Conservation (phyloP, 1,284 basidiomycete genomes). For the Melampsora americana region DNA sequence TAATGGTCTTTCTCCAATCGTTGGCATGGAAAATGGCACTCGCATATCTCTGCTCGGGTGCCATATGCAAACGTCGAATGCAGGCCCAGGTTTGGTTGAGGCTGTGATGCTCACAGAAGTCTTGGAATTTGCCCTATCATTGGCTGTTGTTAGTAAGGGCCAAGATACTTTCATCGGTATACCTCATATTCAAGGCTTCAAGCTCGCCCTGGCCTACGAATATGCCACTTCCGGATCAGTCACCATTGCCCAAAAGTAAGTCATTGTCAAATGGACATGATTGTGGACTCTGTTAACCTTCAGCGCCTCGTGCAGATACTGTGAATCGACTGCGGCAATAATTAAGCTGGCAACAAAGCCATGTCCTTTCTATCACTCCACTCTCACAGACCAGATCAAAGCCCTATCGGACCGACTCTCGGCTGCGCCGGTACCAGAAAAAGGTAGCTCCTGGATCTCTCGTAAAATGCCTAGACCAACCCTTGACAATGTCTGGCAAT, state of each 20-base stretch:
- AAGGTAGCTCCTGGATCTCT: conserved; percentile 77
- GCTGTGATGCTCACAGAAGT: conserved; percentile 84
- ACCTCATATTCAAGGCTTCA: conserved; percentile 82
- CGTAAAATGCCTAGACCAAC: conserved; percentile 69
- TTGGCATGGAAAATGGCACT: conserved; percentile 53
- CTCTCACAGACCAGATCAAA: conserved; percentile 72
- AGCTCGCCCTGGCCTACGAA: conserved; percentile 60
- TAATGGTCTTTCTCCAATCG: conserved; percentile 72
- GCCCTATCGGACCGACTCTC: conserved; percentile 76
- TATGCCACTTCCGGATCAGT: conserved; percentile 68
- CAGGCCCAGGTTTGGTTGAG: conserved; percentile 67
- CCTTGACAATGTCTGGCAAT: conserved; percentile 84
- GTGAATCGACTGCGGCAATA: conserved; percentile 77
- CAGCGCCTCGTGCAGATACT: conserved; percentile 65
- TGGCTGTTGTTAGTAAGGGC: conserved; percentile 71
- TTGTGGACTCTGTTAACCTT: not conserved
- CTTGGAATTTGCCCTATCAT: conserved; percentile 81
- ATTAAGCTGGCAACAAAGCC: conserved; percentile 60
- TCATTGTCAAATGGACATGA: not conserved
- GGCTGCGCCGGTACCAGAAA: conserved; percentile 65
- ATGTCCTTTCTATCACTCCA: conserved; percentile 68
- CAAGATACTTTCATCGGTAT: conserved; percentile 79
- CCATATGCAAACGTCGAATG: conserved; percentile 60
- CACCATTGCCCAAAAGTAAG: conserved; percentile 68
- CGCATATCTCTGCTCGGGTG: conserved; percentile 61